phyloP scores from a whole-genome alignment of 257 asterid genomes.

The Primulina tabacum region DNA sequence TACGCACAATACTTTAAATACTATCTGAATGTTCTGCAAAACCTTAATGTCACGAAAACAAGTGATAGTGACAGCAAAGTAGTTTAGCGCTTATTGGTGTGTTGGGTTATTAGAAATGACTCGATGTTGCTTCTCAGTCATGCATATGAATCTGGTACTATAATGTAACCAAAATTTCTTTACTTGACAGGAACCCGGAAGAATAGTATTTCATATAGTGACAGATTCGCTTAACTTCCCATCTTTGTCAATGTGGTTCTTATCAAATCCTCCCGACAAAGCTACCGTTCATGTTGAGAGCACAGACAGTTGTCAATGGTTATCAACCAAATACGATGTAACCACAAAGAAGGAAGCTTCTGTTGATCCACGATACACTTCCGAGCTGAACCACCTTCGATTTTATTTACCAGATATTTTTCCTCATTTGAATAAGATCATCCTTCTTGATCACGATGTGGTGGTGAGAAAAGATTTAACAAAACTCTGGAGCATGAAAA shows the following conservation, averaged over 20 bases:
- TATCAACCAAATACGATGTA: conserved; percentile 47
- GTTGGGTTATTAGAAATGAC: neutral
- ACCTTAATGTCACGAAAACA: neutral
- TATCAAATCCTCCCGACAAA: conserved; percentile 68
- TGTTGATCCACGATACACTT: conserved; percentile 63
- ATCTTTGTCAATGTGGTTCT: conserved; percentile 93
- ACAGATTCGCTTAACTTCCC: conserved; percentile 79
- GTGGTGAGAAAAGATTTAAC: conserved; percentile 81
- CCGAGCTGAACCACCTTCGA: conserved; percentile 80
- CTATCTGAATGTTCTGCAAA: neutral
- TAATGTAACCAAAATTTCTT: conserved; percentile 16
- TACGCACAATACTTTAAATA: neutral
- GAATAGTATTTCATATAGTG: conserved; percentile 74
- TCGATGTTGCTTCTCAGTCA: conserved; percentile 11
- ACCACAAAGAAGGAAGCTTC: conserved; percentile 54
- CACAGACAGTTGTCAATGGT: conserved; percentile 56
- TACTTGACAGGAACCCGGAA: conserved; percentile 65
- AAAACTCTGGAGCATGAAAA: conserved; percentile 64
- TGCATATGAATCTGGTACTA: conserved; percentile 6
- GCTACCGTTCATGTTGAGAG: conserved; percentile 73
- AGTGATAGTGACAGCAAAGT: neutral
- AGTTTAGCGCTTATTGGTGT: neutral
- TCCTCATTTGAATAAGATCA: conserved; percentile 64
- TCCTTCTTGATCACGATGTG: conserved; percentile 94
- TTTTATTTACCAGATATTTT: conserved; percentile 89